These are phyloP conservation scores for Coelastrella sp. DNA, from an alignment of 139 green algal genomes.

Conservation along the genomic window DNA sequence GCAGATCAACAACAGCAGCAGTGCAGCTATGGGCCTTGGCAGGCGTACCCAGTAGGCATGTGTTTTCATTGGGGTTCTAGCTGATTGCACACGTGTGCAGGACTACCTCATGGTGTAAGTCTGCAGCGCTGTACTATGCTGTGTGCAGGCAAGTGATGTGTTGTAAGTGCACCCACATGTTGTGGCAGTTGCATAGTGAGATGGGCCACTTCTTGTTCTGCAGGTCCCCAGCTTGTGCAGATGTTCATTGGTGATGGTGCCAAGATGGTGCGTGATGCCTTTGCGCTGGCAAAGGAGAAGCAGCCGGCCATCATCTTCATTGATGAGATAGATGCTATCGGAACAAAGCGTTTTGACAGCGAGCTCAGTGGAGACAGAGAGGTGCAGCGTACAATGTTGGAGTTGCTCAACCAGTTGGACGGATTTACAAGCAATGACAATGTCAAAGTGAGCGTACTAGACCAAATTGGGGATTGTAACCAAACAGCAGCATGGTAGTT, in stretches of 20 bases:
- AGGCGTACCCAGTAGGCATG: too few relatives aligned
- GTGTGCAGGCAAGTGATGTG: too few relatives aligned
- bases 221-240: conserved; percentile 89
- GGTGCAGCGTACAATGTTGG: conserved; percentile 99
- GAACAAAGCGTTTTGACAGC: conserved; percentile 97
- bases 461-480: conserved; percentile 69
- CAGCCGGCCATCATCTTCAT: conserved; percentile 99
- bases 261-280: conserved; percentile 98
- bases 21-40: too few relatives aligned
- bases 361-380: conserved; percentile 96
- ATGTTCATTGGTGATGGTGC: conserved; percentile 99
- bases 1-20: not conserved
- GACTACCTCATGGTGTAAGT: too few relatives aligned
- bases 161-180: not conserved
- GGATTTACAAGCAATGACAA: conserved; percentile 83
- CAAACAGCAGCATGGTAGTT: not conserved
- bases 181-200: too few relatives aligned
- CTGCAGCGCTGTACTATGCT: too few relatives aligned
- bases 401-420: conserved; percentile 99
- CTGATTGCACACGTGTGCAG: too few relatives aligned
- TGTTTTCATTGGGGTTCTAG: too few relatives aligned
- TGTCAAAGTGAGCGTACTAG: conserved; percentile 65
- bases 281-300: conserved; percentile 99
- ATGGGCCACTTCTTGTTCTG: not conserved
- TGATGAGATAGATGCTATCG: conserved; percentile 89